These are phyloP conservation scores for Nadsonia starkeyi-henricii DNA, from an alignment of 1,139 yeast genomes.

Conservation along the genomic window DNA sequence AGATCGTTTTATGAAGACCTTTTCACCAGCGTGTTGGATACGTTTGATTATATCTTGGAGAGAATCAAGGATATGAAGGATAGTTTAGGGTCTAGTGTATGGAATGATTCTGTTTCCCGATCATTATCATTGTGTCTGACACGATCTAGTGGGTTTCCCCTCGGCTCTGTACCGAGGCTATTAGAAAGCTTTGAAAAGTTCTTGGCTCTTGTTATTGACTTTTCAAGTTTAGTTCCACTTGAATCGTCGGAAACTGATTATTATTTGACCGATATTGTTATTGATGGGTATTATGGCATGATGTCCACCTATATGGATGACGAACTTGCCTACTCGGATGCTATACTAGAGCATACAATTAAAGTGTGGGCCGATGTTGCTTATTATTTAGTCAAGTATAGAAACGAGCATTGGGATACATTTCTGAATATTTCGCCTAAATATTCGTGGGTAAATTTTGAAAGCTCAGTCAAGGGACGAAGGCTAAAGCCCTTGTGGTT, in stretches of 20 bases:
- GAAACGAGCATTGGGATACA: slow-evolving; percentile 3
- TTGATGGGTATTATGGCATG: background rate
- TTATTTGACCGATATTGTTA: background rate
- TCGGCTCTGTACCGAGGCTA: background rate
- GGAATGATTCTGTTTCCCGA: slow-evolving; percentile 4
- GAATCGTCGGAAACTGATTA: background rate
- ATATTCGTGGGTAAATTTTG: slow-evolving; percentile 5
- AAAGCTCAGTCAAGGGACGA: background rate
- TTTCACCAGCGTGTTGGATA: slow-evolving; percentile 1
- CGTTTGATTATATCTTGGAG: slow-evolving; percentile 2
- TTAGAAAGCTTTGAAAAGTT: background rate
- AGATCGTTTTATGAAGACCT: slow-evolving; percentile 6
- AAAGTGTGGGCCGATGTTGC: slow-evolving; percentile 1
- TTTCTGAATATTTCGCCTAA: slow-evolving; percentile 5
- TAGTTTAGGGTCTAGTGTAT: slow-evolving; percentile 3
- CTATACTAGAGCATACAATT: background rate
- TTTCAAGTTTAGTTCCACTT: background rate
- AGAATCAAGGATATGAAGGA: slow-evolving; percentile 2
- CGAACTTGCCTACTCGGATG: background rate
- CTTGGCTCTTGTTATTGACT: background rate
- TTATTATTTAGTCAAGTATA: slow-evolving; percentile 1
- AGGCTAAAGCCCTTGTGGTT: slow-evolving; percentile 4
- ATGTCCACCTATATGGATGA: background rate
- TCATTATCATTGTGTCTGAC: background rate
- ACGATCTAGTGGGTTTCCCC: background rate